Conservation (phyloP, 306 rosid species). For the Cucurbita maxima region DNA sequence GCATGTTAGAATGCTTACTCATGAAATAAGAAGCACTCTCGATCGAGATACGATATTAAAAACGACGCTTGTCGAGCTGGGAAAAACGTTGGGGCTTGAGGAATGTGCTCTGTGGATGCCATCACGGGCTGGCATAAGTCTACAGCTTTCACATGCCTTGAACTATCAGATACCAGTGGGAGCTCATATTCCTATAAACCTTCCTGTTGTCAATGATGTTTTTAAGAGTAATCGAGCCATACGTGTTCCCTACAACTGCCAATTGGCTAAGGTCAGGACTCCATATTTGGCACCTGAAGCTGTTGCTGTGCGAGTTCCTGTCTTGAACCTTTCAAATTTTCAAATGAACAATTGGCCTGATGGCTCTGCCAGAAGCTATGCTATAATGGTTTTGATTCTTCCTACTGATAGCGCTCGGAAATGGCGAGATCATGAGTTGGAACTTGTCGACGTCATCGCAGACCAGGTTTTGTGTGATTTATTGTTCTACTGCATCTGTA, state of each 20-base stretch:
- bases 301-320: slow-evolving; percentile 87
- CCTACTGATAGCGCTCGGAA: slow-evolving; percentile 65
- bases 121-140: slow-evolving; percentile 45
- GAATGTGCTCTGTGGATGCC: slow-evolving; percentile 99
- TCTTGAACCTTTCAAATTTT: slow-evolving; percentile 63
- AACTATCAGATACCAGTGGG: slow-evolving; percentile 60
- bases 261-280: slow-evolving; percentile 59
- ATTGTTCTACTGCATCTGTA: slow-evolving; percentile 4
- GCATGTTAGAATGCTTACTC: slow-evolving; percentile 96
- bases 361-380: slow-evolving; percentile 53
- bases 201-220: slow-evolving; percentile 58
- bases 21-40: slow-evolving; percentile 88
- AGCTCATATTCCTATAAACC: slow-evolving; percentile 43
- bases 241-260: slow-evolving; percentile 54
- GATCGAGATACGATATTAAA: slow-evolving; percentile 72
- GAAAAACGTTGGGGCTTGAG: slow-evolving; percentile 68
- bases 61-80: slow-evolving; percentile 89
- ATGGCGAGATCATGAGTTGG: slow-evolving; percentile 92
- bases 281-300: slow-evolving; percentile 62
- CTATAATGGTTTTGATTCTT: slow-evolving; percentile 88
- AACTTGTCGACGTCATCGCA: slow-evolving; percentile 82
- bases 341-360: slow-evolving; percentile 80
- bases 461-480: slow-evolving; percentile 51
- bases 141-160: slow-evolving; percentile 69
- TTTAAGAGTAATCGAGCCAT: slow-evolving; percentile 55